Conservation (phyloP, 257 asterid genomes). For the Anisodus tanguticus region DNA sequence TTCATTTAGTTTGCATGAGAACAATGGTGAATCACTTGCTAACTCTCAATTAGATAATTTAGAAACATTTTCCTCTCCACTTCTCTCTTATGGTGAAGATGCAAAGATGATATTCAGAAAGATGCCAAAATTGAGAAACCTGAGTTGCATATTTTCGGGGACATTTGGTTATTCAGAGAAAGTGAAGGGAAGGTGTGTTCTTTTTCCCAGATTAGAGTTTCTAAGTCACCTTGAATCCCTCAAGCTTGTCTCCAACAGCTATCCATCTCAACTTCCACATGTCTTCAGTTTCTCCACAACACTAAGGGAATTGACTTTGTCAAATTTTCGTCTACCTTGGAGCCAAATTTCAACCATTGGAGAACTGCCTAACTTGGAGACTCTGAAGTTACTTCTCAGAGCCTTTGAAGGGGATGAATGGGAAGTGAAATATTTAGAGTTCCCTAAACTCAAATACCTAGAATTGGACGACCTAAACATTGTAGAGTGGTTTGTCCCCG, state of each 20-base stretch:
- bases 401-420: slow-evolving; percentile 1
- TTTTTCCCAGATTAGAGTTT: neutral
- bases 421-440: neutral
- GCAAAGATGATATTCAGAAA: too few species aligned
- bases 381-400: neutral
- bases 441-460: neutral
- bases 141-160: slow-evolving; percentile 1
- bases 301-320: slow-evolving; percentile 10
- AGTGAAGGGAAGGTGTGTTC: too few species aligned
- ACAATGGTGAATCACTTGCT: neutral
- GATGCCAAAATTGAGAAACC: neutral
- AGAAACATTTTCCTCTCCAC: neutral
- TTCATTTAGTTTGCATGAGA: slow-evolving; percentile 3
- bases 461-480: neutral
- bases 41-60: neutral
- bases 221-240: slow-evolving; percentile 15
- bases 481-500: neutral
- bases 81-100: neutral
- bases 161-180: neutral
- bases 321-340: neutral
- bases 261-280: slow-evolving; percentile 8
- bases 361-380: slow-evolving; percentile 15
- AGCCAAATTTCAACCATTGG: neutral
- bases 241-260: neutral
- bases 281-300: neutral